These are phyloP conservation scores for Lathyrus oleraceus DNA, from an alignment of 306 rosid genomes.

Conservation along the genomic window DNA sequence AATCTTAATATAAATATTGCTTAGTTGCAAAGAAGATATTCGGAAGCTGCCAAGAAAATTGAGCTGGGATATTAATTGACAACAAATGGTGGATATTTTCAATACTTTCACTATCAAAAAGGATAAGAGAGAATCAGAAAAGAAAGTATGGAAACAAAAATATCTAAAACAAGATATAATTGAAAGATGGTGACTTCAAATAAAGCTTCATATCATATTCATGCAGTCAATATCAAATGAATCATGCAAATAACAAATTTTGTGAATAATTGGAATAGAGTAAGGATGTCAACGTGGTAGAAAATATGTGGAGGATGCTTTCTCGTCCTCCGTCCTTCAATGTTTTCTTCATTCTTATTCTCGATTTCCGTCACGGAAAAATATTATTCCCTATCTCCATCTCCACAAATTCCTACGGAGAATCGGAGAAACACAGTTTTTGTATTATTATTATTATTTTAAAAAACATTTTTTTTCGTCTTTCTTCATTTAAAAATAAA, in stretches of 20 bases:
- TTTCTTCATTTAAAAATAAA: no score
- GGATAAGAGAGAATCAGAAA: constrained; percentile 36
- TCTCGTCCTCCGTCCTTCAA: no score
- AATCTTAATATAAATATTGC: constrained; percentile 6
- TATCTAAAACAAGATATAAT: constrained; percentile 5
- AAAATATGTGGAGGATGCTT: no score
- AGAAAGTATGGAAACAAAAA: constrained; percentile 23
- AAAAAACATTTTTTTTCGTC: no score
- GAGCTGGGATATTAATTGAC: constrained; percentile 5
- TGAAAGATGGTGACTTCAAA: constrained; percentile 9
- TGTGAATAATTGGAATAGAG: background rate
- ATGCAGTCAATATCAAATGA: background rate
- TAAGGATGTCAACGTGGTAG: no score
- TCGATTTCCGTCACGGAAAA: no score
- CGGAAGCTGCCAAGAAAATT: constrained; percentile 21
- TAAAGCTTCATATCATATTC: constrained; percentile 18
- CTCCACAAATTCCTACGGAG: no score
- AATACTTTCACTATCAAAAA: constrained; percentile 17
- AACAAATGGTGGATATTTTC: constrained; percentile 18
- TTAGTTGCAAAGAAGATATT: constrained; percentile 24
- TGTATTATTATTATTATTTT: no score
- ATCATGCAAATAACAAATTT: background rate
- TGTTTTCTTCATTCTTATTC: no score
- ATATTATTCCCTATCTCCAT: no score
- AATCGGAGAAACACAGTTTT: no score